Conservation (phyloP, 495 filamentous ascomycete species). For the Aspergillus diversus region DNA sequence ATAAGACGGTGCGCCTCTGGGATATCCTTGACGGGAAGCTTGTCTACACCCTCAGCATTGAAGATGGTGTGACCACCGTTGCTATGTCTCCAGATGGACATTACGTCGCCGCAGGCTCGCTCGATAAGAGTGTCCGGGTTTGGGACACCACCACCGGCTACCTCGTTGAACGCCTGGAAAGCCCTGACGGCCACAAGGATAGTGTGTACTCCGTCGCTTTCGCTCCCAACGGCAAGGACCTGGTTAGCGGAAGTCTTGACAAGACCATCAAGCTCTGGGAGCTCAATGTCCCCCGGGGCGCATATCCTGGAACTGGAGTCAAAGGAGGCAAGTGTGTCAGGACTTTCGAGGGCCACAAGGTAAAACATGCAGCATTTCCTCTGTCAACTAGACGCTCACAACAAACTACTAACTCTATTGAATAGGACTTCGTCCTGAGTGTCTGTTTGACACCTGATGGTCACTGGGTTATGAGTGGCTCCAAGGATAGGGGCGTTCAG, state of each 20-base stretch:
- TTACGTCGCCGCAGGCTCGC: constrained; percentile 82
- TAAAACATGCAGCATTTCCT: constrained; percentile 44
- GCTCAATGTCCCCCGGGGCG: constrained; percentile 67
- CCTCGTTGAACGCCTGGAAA: constrained; percentile 81
- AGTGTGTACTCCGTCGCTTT: constrained; percentile 94
- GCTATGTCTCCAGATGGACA: constrained; percentile 89
- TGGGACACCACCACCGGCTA: constrained; percentile 85
- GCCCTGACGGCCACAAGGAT: constrained; percentile 85
- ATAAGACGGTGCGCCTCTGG: constrained; percentile 88
- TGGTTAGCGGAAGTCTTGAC: constrained; percentile 87
- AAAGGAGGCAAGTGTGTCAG: constrained; percentile 83
- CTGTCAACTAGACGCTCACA: not conserved
- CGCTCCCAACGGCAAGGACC: constrained; percentile 82
- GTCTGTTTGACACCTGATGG: constrained; percentile 87
- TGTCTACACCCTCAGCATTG: constrained; percentile 77
- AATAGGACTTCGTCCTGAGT: constrained; percentile 85
- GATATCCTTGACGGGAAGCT: constrained; percentile 77
- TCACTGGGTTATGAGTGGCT: constrained; percentile 88
- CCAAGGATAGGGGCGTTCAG: constrained; percentile 88
- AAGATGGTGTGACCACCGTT: constrained; percentile 89
- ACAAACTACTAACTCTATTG: constrained; percentile 5
- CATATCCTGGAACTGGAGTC: constrained; percentile 60
- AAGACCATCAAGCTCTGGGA: constrained; percentile 98
- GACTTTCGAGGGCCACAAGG: constrained; percentile 90
- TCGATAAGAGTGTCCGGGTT: constrained; percentile 89